These are phyloP conservation scores for Cryptococcus sp. DNA, from an alignment of 1,284 basidiomycete genomes.

Conservation along the genomic window DNA sequence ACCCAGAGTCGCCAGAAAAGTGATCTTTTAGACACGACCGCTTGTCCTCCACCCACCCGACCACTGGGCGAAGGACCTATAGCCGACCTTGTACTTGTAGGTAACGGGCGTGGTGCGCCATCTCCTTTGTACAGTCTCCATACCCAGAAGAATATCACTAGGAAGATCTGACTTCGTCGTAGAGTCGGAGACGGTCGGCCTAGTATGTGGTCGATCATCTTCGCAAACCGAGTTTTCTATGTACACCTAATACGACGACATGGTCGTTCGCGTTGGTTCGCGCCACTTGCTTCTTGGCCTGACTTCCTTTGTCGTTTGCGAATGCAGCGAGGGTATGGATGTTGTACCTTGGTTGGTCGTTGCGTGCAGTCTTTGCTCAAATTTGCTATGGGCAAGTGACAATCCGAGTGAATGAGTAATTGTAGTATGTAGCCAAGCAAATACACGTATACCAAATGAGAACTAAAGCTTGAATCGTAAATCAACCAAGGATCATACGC, in stretches of 20 bases:
- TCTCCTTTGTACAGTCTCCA: constrained; percentile 74
- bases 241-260: neutral
- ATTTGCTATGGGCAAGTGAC: no score
- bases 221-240: neutral
- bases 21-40: constrained; percentile 13
- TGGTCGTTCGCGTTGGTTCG: neutral
- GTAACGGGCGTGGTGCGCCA: constrained; percentile 45
- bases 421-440: no score
- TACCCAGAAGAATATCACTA: constrained; percentile 87
- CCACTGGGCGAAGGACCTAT: constrained; percentile 7
- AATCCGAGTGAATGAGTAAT: no score
- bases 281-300: neutral
- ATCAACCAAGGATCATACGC: neutral
- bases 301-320: no score
- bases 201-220: constrained; percentile 80
- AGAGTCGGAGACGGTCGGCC: constrained; percentile 74
- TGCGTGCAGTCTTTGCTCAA: no score
- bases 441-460: neutral
- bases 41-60: constrained; percentile 3
- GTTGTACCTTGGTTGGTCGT: no score
- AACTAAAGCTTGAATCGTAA: no score
- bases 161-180: constrained; percentile 75
- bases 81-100: constrained; percentile 12
- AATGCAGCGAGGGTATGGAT: no score
- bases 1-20: constrained; percentile 37